Evolutionary conservation across 1,284 basidiomycete species (phyloP), one percentile per base, ranked within the genome.

Genomic region (Hypsizygus ulmarius): DNA sequence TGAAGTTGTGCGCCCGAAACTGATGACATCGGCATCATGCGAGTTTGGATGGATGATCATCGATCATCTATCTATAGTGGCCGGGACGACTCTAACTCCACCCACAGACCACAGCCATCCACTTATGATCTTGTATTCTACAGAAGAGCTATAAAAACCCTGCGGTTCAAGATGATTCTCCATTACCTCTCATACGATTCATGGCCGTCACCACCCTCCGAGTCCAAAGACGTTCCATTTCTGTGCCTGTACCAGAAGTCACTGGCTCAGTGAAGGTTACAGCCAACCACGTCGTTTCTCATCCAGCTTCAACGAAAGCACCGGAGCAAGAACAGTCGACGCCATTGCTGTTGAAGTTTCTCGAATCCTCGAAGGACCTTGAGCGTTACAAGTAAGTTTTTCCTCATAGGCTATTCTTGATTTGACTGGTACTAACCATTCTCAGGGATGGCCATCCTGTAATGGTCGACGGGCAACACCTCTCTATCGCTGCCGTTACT

Each of bases 401-500:
- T 28, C 10, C 15, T n/a, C n/a, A n/a, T 33, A 5, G 18, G 41
- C 15, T 45, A 34, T 21, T 21, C 27, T 19, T 10, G 5, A 36
- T 34, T 8, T 28, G 12, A 19, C 39, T 41, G 33, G 19, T 8
- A 1, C 18, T 45, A 49, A 46, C 49, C 12, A 55, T 12, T 25
- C 43, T 9, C 42, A 87, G 84, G 60, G 68, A 72, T 39, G 86
- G 87, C 11, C 74, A 74, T 41, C 64, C 79, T 5, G 74, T 92
- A 46, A 60, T 75, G 11, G 70, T 93, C 43, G 81, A 87, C 52
- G 90, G 90, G 3, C 72, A 84, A 54, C 75, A 67, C 11, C 77
- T 93, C 32, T 80, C 89, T 1, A 79, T 92, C 47, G 77, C 87
- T 3, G 85, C 84, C 41, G 80, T 93, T 10, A 77, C 83, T 12